Evolutionary conservation across 2,329 filamentous ascomycete genomes (phyloP).

Genomic region (Trichophyton benhamiae): DNA sequence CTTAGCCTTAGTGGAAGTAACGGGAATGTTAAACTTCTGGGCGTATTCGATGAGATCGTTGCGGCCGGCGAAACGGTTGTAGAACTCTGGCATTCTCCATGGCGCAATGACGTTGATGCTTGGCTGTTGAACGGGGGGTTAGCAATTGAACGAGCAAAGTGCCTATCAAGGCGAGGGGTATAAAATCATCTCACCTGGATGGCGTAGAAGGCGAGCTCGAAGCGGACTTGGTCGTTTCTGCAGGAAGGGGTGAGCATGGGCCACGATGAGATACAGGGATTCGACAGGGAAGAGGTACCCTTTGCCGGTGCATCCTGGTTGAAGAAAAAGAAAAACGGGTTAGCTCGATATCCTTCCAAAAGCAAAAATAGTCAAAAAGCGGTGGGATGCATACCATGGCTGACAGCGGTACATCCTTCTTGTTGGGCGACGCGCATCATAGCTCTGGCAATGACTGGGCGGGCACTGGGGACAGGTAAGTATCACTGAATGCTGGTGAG

Average conservation of each 20-base stretch:
- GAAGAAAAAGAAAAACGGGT: not conserved
- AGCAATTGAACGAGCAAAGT: not conserved
- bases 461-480: conserved; percentile 20
- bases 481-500: not conserved
- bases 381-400: conserved; percentile 21
- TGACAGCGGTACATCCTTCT: conserved; percentile 33
- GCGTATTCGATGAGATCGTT: conserved; percentile 40
- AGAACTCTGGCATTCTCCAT: conserved; percentile 39
- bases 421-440: conserved; percentile 31
- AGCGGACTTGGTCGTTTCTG: conserved; percentile 37
- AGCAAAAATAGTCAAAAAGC: not conserved
- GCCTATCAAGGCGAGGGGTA: not conserved
- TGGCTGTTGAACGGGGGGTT: conserved; percentile 20
- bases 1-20: conserved; percentile 42
- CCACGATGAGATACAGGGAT: not conserved
- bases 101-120: conserved; percentile 39
- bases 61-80: conserved; percentile 37
- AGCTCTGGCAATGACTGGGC: conserved; percentile 38
- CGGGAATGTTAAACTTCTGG: conserved; percentile 35
- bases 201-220: conserved; percentile 40
- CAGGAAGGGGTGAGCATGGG: not conserved
- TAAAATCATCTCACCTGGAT: conserved; percentile 20
- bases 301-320: conserved; percentile 34
- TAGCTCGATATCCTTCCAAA: not conserved
- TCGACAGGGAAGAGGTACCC: conserved; percentile 17